Percentiles rank a stretch among this genome's conserved stretches.
Conservation (phyloP, 2,329 filamentous ascomycete genomes). For the Colletotrichum sublineola region DNA sequence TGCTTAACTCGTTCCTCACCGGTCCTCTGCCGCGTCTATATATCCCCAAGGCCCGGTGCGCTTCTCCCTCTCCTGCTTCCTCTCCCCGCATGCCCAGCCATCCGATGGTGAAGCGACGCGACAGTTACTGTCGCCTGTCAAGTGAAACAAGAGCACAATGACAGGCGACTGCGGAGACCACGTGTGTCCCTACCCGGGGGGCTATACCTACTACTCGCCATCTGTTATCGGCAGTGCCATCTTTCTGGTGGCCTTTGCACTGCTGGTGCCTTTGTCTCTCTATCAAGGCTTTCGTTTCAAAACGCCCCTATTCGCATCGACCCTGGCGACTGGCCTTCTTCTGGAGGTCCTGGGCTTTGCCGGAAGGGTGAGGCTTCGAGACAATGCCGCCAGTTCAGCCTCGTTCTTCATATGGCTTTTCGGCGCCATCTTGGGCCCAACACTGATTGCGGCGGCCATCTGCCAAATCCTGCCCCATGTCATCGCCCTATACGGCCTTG, state of each 20-base stretch:
- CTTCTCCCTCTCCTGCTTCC: slow-evolving; percentile 11
- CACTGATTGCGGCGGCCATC: slow-evolving; percentile 59
- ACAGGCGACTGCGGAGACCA: slow-evolving; percentile 52
- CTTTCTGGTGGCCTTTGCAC: slow-evolving; percentile 56
- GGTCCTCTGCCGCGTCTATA: slow-evolving; percentile 35
- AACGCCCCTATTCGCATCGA: slow-evolving; percentile 57
- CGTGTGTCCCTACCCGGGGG: slow-evolving; percentile 52
- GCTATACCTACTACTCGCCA: slow-evolving; percentile 55
- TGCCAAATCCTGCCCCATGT: slow-evolving; percentile 62
- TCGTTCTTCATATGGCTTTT: slow-evolving; percentile 61
- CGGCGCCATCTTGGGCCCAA: slow-evolving; percentile 62
- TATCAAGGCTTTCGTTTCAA: slow-evolving; percentile 56
- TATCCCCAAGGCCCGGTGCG: slow-evolving; percentile 32
- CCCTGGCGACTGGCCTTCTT: slow-evolving; percentile 56
- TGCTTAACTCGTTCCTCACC: slow-evolving; percentile 20
- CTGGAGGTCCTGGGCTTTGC: slow-evolving; percentile 62
- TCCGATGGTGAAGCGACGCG: slow-evolving; percentile 32
- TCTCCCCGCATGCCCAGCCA: slow-evolving; percentile 34
- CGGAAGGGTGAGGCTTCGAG: slow-evolving; percentile 59
- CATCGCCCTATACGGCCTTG: slow-evolving; percentile 61
- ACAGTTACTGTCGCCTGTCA: slow-evolving; percentile 40
- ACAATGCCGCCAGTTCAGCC: slow-evolving; percentile 49
- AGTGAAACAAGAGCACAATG: slow-evolving; percentile 47
- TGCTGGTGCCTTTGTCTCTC: slow-evolving; percentile 55
- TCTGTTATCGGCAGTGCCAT: slow-evolving; percentile 56